Evolutionary conservation across 495 filamentous ascomycete genomes (phyloP), one percentile per base, ranked within the genome.

Genomic region (Recurvomyces mirabilis): DNA sequence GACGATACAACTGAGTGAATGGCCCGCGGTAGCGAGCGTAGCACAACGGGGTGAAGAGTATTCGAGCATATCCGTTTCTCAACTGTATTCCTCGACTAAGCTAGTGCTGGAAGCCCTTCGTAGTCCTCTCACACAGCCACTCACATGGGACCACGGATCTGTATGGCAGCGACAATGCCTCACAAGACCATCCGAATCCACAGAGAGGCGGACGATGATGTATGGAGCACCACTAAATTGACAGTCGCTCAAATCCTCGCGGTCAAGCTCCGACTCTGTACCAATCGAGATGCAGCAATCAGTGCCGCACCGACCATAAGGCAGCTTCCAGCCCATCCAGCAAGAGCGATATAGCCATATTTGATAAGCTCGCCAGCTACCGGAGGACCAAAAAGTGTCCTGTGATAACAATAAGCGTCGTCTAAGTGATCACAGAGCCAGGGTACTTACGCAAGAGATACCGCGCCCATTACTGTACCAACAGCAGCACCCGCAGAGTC

Each of bases 331-430:
- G 21, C 3, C 17, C 22, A 53, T 2, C 10, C 4, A 3, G 51
- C 43, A 4, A 49, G 39, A 1, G 46, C 46, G 11, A 53, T 24
- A 21, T 45, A 53, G 17, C 39, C 46, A 23, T 41, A 26, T 21
- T 40, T 39, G 40, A 50, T 29, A 9, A 53, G 40, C 35, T 50
- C 33, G 38, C 51, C 51, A 15, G 26, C 25, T 11, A 53, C 45
- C 2, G 51, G 51, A 10, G 45, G 17, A 17, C 46, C 46, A 14
- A 53, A 32, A 1, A 53, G 40, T 17, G 15, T 26, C 6, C 46
- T 53, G 29, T 17, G n/a, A 30, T 40, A 5, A 15, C 10, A 5
- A 23, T 38, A 20, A 34, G 22, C 24, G 49, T 9, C 5, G 25
- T 24, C 20, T 20, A 19, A n/a, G n/a, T n/a, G n/a, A n/a, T n/a